These are phyloP conservation scores for Cryphonectria japonica DNA, from an alignment of 2,329 filamentous ascomycete genomes.

Conservation along the genomic window DNA sequence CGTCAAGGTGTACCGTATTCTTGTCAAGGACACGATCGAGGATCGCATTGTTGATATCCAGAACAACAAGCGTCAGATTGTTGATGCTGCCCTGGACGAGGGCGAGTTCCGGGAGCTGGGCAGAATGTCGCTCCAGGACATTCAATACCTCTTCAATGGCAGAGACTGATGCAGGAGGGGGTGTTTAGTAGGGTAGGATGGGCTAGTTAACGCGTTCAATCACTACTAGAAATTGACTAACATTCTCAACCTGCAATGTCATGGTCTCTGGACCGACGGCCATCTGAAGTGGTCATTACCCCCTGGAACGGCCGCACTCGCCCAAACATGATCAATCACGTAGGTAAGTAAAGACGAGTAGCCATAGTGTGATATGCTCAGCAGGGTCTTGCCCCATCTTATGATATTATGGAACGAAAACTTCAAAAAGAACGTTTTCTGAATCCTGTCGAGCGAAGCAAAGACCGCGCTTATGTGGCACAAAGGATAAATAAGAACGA, in stretches of 20 bases:
- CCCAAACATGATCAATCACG: neutral
- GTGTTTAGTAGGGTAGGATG: too few species aligned
- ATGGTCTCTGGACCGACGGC: too few species aligned
- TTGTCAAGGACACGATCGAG: slow-evolving; percentile 80
- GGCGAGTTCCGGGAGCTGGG: slow-evolving; percentile 68
- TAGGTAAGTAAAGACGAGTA: neutral
- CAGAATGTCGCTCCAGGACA: slow-evolving; percentile 66
- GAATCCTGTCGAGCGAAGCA: neutral
- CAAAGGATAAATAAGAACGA: neutral
- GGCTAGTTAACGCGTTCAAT: too few species aligned
- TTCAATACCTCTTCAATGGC: slow-evolving; percentile 67
- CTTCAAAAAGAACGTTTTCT: neutral
- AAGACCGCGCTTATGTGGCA: neutral
- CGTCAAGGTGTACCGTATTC: slow-evolving; percentile 79
- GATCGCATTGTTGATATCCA: slow-evolving; percentile 83
- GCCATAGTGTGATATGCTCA: neutral
- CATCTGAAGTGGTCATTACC: neutral
- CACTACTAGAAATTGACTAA: too few species aligned
- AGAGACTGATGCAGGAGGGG: neutral
- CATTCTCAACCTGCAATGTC: too few species aligned
- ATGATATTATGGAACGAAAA: neutral
- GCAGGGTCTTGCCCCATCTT: neutral
- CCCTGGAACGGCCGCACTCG: neutral
- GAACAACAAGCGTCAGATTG: slow-evolving; percentile 75
- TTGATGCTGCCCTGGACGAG: slow-evolving; percentile 81